These are phyloP conservation scores for Forsythia suspensa DNA, from an alignment of 257 asterid genomes.

Conservation along the genomic window DNA sequence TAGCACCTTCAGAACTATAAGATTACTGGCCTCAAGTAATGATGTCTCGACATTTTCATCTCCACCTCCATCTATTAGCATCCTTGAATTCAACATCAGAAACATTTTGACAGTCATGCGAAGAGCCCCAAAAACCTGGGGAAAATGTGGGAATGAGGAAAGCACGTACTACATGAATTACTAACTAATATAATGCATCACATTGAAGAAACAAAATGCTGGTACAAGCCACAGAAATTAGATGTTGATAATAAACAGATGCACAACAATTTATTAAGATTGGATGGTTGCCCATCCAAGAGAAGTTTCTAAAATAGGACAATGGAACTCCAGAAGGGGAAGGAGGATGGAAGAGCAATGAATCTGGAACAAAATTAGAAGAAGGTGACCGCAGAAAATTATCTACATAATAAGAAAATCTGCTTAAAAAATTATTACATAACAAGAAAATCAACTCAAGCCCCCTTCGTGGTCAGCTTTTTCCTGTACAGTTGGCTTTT, in stretches of 20 bases:
- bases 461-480: not conserved
- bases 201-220: conserved; percentile 17
- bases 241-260: not conserved
- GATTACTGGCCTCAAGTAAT: conserved; percentile 96
- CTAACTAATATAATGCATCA: not conserved
- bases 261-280: not conserved
- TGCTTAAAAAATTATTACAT: not conserved
- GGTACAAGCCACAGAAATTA: not conserved
- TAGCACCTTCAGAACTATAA: conserved; percentile 86
- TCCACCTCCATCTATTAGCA: conserved; percentile 98
- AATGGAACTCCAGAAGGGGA: not conserved
- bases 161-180: not conserved
- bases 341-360: not conserved
- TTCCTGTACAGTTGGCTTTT: not conserved
- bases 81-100: conserved; percentile 91
- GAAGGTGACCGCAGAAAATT: not conserved
- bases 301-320: not conserved
- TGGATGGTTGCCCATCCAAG: not conserved
- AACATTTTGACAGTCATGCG: conserved; percentile 99
- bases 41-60: conserved; percentile 97
- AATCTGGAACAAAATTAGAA: not conserved
- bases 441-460: not conserved
- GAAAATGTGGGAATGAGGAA: conserved; percentile 20
- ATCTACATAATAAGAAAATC: not conserved
- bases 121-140: conserved; percentile 98